These are phyloP conservation scores for Psilocybe cyanescens DNA, from an alignment of 768 basidiomycete species.

Conservation along the genomic window DNA sequence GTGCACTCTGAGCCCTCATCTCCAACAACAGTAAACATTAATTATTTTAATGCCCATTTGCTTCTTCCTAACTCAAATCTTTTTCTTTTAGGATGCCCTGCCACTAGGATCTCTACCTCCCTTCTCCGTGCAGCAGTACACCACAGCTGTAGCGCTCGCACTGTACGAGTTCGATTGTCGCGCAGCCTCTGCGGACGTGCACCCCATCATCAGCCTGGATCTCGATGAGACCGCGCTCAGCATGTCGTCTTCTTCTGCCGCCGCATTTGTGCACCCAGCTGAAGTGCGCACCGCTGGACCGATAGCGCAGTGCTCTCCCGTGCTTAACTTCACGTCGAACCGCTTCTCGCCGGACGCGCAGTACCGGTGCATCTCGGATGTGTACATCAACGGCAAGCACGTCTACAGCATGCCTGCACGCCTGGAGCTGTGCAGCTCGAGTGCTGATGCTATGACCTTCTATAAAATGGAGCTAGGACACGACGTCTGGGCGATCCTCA, in stretches of 20 bases:
- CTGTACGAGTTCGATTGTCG: conserved; percentile 19
- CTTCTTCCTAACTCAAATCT: no score
- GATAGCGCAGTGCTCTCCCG: conserved; percentile 18
- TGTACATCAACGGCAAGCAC: conserved; percentile 16
- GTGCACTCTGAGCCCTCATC: background rate
- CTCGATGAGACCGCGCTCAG: conserved; percentile 26
- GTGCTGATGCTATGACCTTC: conserved; percentile 5
- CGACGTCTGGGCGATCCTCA: conserved; percentile 22
- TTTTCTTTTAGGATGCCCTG: background rate
- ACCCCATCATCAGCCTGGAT: conserved; percentile 26
- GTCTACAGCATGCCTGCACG: conserved; percentile 11
- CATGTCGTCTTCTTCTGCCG: conserved; percentile 7
- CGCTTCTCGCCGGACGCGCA: conserved; percentile 9
- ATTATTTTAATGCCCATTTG: no score
- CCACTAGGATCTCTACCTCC: background rate
- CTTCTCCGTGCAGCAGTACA: background rate
- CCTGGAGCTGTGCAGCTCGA: conserved; percentile 9
- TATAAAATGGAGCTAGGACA: conserved; percentile 18
- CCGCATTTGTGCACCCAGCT: conserved; percentile 17
- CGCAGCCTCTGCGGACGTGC: background rate
- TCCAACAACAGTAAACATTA: background rate
- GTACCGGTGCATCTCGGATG: conserved; percentile 20
- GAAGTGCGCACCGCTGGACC: conserved; percentile 15
- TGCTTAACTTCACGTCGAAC: conserved; percentile 23
- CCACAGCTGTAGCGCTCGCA: conserved; percentile 9